Conservation (phyloP, 2,329 filamentous ascomycete species). For the Alternaria novae-zelandiae region DNA sequence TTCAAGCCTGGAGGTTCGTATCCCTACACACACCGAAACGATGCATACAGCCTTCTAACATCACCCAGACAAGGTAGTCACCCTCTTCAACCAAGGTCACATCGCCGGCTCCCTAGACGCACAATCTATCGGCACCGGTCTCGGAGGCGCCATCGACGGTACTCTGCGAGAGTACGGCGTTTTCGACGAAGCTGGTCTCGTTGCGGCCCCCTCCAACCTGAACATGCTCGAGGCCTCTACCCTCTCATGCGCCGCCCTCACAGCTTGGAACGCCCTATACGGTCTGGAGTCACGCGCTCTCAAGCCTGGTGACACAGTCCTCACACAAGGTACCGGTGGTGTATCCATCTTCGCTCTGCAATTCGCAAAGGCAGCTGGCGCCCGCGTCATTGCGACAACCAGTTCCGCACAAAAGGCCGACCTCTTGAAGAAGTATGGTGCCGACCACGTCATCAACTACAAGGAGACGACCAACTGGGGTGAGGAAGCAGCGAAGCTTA, state of each 20-base stretch:
- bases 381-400: conserved; percentile 64
- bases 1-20: conserved; percentile 58
- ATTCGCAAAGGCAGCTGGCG: conserved; percentile 61
- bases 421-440: conserved; percentile 59
- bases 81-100: conserved; percentile 68
- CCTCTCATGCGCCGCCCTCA: conserved; percentile 53
- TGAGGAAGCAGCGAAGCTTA: conserved; percentile 58
- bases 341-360: conserved; percentile 71
- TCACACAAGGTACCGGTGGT: conserved; percentile 75
- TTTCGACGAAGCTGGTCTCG: conserved; percentile 71
- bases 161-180: conserved; percentile 70
- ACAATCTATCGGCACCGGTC: conserved; percentile 57
- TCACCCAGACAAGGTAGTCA: conserved; percentile 60
- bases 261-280: conserved; percentile 62
- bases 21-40: background rate
- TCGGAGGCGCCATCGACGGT: conserved; percentile 73
- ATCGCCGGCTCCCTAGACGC: conserved; percentile 57
- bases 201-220: conserved; percentile 65
- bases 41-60: conserved; percentile 4
- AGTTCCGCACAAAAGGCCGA: conserved; percentile 59
- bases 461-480: conserved; percentile 61
- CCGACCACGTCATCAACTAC: conserved; percentile 66
- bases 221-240: conserved; percentile 56
- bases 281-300: conserved; percentile 52
- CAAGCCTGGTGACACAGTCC: conserved; percentile 56